Evolutionary conservation across 441 rosid species (phyloP).

Genomic region (Jatropha multifida): DNA sequence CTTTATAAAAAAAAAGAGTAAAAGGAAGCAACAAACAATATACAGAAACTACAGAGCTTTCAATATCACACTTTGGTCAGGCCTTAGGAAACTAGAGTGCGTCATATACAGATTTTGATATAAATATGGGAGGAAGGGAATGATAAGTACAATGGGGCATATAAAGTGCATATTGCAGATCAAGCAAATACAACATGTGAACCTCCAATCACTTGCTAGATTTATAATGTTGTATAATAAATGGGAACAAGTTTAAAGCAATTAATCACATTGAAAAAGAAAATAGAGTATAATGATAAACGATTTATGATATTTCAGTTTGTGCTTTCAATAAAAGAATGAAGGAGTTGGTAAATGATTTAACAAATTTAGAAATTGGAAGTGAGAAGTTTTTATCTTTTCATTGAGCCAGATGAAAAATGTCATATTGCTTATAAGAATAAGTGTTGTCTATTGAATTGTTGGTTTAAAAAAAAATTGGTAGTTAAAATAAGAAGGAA

Average conservation of each 20-base stretch:
- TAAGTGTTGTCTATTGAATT: background rate
- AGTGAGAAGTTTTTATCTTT: background rate
- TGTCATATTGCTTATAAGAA: background rate
- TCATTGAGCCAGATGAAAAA: background rate
- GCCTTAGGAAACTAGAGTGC: background rate
- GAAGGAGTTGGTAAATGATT: background rate
- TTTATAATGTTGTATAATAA: background rate
- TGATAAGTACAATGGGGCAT: background rate
- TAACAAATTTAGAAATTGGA: background rate
- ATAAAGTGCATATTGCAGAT: background rate
- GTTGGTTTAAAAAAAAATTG: background rate
- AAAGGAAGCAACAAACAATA: conserved; percentile 9
- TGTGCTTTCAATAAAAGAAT: background rate
- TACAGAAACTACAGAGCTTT: background rate
- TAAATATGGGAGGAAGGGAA: too few species aligned
- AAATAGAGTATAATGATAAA: background rate
- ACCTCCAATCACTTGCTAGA: background rate
- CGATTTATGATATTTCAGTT: background rate
- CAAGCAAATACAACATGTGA: background rate
- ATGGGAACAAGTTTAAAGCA: background rate
- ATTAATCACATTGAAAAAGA: background rate
- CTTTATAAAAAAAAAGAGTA: conserved; percentile 5
- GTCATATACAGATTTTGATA: background rate
- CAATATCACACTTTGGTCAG: background rate
- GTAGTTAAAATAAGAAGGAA: background rate